Base-by-base conservation (phyloP, 2,329 filamentous ascomycete genomes). In the Epichloe gansuensis region DNA sequence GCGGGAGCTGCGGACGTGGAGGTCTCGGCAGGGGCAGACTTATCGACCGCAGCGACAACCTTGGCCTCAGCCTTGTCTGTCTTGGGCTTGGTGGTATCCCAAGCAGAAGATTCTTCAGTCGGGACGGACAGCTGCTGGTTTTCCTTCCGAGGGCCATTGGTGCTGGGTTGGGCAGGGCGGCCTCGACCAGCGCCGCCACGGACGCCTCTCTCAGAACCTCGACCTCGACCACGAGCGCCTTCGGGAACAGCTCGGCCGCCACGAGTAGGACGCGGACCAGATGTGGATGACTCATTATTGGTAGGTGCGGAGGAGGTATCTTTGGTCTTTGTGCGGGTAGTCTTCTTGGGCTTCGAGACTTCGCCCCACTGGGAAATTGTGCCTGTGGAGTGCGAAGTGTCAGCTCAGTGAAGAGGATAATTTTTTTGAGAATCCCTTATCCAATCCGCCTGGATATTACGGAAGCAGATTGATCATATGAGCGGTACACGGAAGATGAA, bases 361-460 rank as follows among this genome's bases (percentile, higher is more conserved):
- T 91, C 86, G 61, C 83, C 84, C 81, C 89, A 93, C 74, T 90
- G 86, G 58, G 87, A 83, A 63, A 91, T 85, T 59, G 81, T 80
- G 63, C 88, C 88, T 90, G 63, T 54, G 59, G 52, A 58, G 55
- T 47, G 45, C 9, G 35, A 15, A 46, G 5, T 48, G 57, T 62
- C 48, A 61, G 59, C 55, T 46, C 17, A 23, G 21, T 38, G n/a
- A 34, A 31, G 23, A 21, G 34, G 17, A n/a, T 31, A 21, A 31
- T 17, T 17, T 11, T 28, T 34, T 31, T 31, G 28, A 31, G 8
- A 31, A 31, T 31, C 3, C 28, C 28, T 31, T 11, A 4, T 31
- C 28, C 28, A 31, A 31, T 31, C 28, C 28, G 11, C 11, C 28
- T 11, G 1, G 11, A 31, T 9, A 31, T 31, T 4, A 31, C 28